Conservation (phyloP, 805 yeast genomes). For the Ogataea minuta region DNA sequence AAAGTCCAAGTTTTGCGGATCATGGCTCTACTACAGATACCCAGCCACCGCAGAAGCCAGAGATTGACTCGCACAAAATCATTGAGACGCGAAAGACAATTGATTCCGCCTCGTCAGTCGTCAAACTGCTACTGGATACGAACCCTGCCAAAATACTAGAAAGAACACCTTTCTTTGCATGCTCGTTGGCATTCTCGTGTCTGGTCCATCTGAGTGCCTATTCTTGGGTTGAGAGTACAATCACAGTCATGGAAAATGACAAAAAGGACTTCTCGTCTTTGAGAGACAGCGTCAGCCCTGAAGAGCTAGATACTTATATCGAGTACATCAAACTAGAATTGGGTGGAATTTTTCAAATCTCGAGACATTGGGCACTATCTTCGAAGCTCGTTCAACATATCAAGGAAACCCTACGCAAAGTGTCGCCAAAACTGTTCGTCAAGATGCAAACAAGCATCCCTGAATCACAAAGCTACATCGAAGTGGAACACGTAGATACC, state of each 20-base stretch:
- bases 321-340: conserved; percentile 50
- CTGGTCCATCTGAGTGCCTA: conserved; percentile 52
- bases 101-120: conserved; percentile 51
- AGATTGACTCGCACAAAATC: conserved; percentile 43
- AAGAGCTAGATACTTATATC: conserved; percentile 43
- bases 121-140: conserved; percentile 46
- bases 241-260: conserved; percentile 18
- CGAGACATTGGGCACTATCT: conserved; percentile 51
- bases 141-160: conserved; percentile 41
- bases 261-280: conserved; percentile 18
- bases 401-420: conserved; percentile 42
- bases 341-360: conserved; percentile 47
- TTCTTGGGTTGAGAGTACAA: conserved; percentile 48
- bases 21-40: conserved; percentile 30
- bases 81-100: conserved; percentile 54
- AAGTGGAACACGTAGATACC: conserved; percentile 2
- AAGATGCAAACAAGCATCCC: conserved; percentile 37
- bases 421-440: conserved; percentile 41
- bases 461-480: conserved; percentile 11
- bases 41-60: conserved; percentile 32
- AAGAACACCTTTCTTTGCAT: conserved; percentile 52
- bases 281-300: conserved; percentile 27
- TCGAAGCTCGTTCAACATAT: conserved; percentile 46
- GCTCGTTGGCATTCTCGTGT: conserved; percentile 52
- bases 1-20: conserved; percentile 38